Percentiles rank a stretch among this genome's conserved stretches.
Evolutionary conservation across 768 basidiomycete genomes (phyloP).

Genomic region (Ramaria rubella): DNA sequence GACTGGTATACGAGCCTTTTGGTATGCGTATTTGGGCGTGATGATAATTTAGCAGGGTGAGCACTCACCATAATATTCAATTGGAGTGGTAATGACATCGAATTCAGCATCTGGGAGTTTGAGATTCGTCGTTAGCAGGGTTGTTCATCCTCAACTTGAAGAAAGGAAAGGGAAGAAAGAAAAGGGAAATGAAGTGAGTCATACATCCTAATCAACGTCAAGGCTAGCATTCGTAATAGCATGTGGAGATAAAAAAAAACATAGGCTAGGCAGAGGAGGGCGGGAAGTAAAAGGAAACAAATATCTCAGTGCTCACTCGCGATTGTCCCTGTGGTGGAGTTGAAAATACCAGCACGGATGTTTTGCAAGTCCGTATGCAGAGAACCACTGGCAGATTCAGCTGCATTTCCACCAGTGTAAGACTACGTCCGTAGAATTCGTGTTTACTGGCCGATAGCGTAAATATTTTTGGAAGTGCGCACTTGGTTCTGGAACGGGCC

Average conservation of each 20-base stretch:
- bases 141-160: background rate
- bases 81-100: constrained; percentile 8
- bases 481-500: constrained; percentile 65
- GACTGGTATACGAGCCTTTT: constrained; percentile 61
- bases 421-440: constrained; percentile 28
- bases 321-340: constrained; percentile 52
- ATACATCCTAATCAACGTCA: background rate
- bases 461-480: constrained; percentile 12
- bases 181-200: background rate
- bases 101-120: constrained; percentile 1
- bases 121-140: background rate
- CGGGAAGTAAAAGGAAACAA: background rate
- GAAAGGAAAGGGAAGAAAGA: background rate
- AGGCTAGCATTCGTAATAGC: too few species aligned
- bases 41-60: background rate
- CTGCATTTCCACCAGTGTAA: constrained; percentile 68
- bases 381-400: constrained; percentile 34
- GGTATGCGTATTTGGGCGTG: background rate
- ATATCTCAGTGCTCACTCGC: constrained; percentile 35
- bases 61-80: constrained; percentile 7
- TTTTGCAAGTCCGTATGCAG: constrained; percentile 44
- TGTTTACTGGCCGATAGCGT: background rate
- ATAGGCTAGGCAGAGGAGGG: background rate
- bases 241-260: too few species aligned
- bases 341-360: constrained; percentile 53